Evolutionary conservation across 305 asterid species (phyloP).

Genomic region (Rubia balearica): DNA sequence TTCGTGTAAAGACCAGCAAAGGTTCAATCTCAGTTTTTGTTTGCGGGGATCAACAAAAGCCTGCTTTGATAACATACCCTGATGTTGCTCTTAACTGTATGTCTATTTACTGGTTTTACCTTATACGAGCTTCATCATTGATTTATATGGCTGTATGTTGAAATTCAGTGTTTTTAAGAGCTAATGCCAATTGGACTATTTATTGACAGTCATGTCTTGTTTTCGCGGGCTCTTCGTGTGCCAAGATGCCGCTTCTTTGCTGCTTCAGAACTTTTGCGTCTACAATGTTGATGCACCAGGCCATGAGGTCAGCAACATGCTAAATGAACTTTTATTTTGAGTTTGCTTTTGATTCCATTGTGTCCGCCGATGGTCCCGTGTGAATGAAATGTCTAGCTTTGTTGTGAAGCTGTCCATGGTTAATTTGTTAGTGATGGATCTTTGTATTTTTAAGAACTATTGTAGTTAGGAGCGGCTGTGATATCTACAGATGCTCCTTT

Average conservation of each 20-base stretch:
- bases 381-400: neutral
- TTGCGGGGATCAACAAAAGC: slow-evolving; percentile 29
- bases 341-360: slow-evolving; percentile 8
- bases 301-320: slow-evolving; percentile 52
- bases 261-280: slow-evolving; percentile 74
- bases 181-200: neutral
- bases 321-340: neutral
- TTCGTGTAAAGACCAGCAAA: slow-evolving; percentile 25
- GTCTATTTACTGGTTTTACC: slow-evolving; percentile 4
- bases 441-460: slow-evolving; percentile 26
- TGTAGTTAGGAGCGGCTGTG: slow-evolving; percentile 70
- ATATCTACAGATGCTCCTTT: slow-evolving; percentile 47
- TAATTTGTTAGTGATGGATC: slow-evolving; percentile 12
- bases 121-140: neutral
- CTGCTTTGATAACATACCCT: slow-evolving; percentile 33
- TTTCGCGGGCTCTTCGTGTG: slow-evolving; percentile 61
- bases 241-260: slow-evolving; percentile 66
- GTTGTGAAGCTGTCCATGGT: neutral
- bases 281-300: slow-evolving; percentile 80
- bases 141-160: neutral
- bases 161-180: neutral
- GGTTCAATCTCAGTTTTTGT: slow-evolving; percentile 31
- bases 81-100: slow-evolving; percentile 35
- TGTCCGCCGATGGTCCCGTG: neutral
- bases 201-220: slow-evolving; percentile 52